Conservation (phyloP, 345 rosid genomes). For the Citrus reticulata region DNA sequence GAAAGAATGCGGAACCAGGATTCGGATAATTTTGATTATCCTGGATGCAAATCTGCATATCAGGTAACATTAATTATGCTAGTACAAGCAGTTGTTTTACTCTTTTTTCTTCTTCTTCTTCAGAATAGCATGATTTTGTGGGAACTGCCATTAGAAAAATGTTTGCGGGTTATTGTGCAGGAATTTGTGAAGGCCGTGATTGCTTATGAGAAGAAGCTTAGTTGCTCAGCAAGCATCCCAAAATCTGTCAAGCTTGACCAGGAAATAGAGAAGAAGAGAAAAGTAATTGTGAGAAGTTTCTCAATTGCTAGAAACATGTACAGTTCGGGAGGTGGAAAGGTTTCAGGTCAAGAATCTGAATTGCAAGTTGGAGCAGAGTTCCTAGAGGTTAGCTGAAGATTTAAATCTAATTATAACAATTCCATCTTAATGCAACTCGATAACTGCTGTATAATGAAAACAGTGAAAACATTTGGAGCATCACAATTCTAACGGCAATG, state of each 20-base stretch:
- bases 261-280: constrained; percentile 37
- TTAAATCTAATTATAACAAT: background rate
- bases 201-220: constrained; percentile 41
- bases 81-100: background rate
- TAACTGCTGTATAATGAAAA: no score
- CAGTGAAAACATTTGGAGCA: no score
- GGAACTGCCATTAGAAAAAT: background rate
- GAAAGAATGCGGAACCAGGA: constrained; percentile 54
- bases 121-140: background rate
- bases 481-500: background rate
- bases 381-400: constrained; percentile 31
- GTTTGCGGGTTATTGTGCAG: constrained; percentile 7
- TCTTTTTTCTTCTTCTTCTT: background rate
- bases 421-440: no score
- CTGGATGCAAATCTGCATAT: constrained; percentile 51
- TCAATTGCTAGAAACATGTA: constrained; percentile 36
- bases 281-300: constrained; percentile 38
- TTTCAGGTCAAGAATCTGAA: constrained; percentile 32
- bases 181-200: constrained; percentile 58
- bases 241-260: constrained; percentile 20
- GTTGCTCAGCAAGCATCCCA: constrained; percentile 1
- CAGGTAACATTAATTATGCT: constrained; percentile 24
- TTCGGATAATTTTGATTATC: constrained; percentile 51
- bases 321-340: constrained; percentile 6
- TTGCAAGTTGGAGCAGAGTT: constrained; percentile 39